phyloP scores from a whole-genome alignment of 2,329 filamentous ascomycete species.

The Sporothrix schenckii region DNA sequence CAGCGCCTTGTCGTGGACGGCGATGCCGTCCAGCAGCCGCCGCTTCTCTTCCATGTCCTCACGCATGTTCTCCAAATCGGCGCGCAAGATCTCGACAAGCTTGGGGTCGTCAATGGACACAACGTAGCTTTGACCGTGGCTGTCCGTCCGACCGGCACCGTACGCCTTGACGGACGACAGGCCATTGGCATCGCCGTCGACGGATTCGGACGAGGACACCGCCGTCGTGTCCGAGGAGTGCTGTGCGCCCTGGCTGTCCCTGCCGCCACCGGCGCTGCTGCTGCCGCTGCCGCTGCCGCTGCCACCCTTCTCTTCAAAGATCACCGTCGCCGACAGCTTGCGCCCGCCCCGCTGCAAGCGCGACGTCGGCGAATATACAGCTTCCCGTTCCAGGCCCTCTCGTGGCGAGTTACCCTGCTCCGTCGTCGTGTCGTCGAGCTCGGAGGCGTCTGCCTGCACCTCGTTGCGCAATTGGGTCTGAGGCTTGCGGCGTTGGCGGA shows the following conservation, averaged over 20 bases:
- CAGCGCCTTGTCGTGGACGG: background rate
- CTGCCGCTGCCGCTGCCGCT: background rate
- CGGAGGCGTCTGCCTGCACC: constrained; percentile 8
- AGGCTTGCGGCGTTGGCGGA: constrained; percentile 32
- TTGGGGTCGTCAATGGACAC: constrained; percentile 44
- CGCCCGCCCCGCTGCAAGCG: constrained; percentile 24
- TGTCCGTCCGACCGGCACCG: constrained; percentile 9
- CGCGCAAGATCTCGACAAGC: constrained; percentile 47
- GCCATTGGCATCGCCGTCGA: background rate
- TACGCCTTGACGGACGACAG: constrained; percentile 22
- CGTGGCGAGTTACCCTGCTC: constrained; percentile 24
- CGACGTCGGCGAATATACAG: background rate
- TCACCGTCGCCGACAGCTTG: constrained; percentile 35
- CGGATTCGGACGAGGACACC: constrained; percentile 27
- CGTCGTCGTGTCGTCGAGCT: background rate
- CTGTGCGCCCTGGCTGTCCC: background rate
- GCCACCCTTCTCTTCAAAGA: constrained; percentile 34
- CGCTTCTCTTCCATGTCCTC: constrained; percentile 36
- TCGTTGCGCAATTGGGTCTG: constrained; percentile 32
- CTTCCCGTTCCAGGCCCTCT: background rate
- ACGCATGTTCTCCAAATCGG: constrained; percentile 41
- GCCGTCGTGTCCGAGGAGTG: constrained; percentile 30
- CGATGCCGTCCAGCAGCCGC: background rate
- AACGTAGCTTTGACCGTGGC: constrained; percentile 36
- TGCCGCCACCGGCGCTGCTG: background rate